Base-by-base conservation (phyloP, 495 filamentous ascomycete species). In the Penicillium nucicola region DNA sequence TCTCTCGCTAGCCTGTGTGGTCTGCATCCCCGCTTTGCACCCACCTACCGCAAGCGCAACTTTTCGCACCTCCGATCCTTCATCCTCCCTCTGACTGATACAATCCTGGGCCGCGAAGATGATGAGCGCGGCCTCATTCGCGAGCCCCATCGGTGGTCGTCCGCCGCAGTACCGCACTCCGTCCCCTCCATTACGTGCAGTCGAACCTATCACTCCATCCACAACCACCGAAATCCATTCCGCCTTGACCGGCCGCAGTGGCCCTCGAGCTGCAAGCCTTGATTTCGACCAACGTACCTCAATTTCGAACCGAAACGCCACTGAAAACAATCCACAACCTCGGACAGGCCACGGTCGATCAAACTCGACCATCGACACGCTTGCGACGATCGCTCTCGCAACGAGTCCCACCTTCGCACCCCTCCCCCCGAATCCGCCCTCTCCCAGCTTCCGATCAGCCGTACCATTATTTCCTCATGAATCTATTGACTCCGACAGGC, bases 351-450 rank as follows among this genome's bases (percentile, higher is more conserved):
- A 77, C 58, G 70, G 70, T 57, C 64, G 74, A 37, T 75, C 74
- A 34, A 71, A 68, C 53, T 77, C 74, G 12, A 74, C 74, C 31
- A 81, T 80, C 56, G 75, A 80, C 52, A 71, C 74, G 14, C 76
- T 81, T 60, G 77, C 77, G 57, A 77, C 75, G 47, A 79, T 81
- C 56, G 77, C 76, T 43, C 67, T 80, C 51, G 75, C 77, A 36
- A 79, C 74, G 15, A 76, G 69, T 51, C 70, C 76, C 36, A 72
- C 71, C 32, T 75, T 77, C 45, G 50, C 68, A 46, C 69, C 68
- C 18, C 57, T 71, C 13, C 59, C 72, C 18, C 62, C 60, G 39
- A 60, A 64, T 33, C 65, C 63, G 18, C 62, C 69, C 9, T 72
- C 71, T 14, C 65, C 64, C 28, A 53, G 56, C 34, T 57, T 58